Base-by-base conservation (phyloP, 176 grass and related monocot genomes). In the Dactylis glomerata region DNA sequence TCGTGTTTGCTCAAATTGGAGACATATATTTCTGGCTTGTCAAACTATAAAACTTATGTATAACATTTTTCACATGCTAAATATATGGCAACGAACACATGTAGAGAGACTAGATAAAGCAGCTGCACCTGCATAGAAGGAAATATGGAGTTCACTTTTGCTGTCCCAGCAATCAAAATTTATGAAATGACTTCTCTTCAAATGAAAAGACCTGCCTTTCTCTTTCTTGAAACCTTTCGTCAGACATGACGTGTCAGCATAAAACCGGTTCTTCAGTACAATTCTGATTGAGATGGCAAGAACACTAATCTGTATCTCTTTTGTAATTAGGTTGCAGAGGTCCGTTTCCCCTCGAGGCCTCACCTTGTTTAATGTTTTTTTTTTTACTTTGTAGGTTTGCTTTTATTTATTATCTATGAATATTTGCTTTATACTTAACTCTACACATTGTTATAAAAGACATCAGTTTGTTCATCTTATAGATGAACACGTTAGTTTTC, bases 161-260 rank as follows among this genome's bases (percentile, higher is more conserved):
- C 14, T 86, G 71, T 5, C 27, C 32, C 49, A 66, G 64, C 33
- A 33, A 26, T 84, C 31, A 75, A 75, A 34, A 82, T 6, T 8
- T 81, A 51, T 73, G 74, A 82, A 82, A 28, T 73, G 77, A 57
- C 69, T 81, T 74, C 10, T 84, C 23, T 83, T 78, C 27, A 51
- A 33, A 61, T 63, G 51, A 66, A 10, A 12, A 7, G 22, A 67
- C 68, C 80, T 84, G 31, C 38, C 38, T 75, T 68, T 20, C 49
- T 46, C 30, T 27, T 80, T 80, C 6, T 68, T 65, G 28, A 88
- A 65, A 66, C 14, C 5, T 82, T 79, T 74, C 24, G 40, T 73
- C 66, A 79, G 47, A 67, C 4, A 41, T 73, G 41, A 46, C 30
- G 69, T 46, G 69, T 15, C 8, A 73, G 4, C 41, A 28, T 73